Evolutionary conservation across 129 eudicot genomes (phyloP).

Genomic region (Mikania micrantha): DNA sequence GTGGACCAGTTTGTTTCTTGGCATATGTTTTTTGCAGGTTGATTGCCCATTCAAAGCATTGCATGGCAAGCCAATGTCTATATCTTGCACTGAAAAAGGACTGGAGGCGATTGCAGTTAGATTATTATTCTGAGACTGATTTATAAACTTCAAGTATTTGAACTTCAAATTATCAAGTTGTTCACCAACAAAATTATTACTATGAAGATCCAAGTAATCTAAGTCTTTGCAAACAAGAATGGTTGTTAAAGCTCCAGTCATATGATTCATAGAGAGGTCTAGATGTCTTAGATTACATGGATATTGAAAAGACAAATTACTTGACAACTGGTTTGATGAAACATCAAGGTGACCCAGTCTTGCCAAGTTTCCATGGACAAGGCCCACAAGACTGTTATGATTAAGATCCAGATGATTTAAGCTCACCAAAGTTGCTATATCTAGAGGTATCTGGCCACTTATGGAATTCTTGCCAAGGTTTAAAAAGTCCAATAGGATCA

Average conservation of each 20-base stretch:
- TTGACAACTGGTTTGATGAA: constrained; percentile 1
- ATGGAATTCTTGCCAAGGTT: background rate
- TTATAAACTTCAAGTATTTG: background rate
- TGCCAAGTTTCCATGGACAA: background rate
- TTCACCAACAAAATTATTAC: constrained; percentile 1
- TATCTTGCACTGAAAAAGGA: background rate
- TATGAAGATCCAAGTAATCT: background rate
- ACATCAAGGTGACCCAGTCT: background rate
- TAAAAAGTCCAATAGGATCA: background rate
- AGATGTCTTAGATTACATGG: background rate
- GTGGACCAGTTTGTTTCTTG: background rate
- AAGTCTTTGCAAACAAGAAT: background rate
- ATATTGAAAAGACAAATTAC: background rate
- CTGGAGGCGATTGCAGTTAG: background rate
- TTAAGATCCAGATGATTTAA: background rate
- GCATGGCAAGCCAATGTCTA: background rate
- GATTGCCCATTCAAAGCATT: too few species aligned
- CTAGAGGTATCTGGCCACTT: background rate
- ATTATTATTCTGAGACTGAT: background rate
- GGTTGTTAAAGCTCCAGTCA: background rate
- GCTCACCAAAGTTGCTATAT: background rate
- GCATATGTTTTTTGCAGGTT: too few species aligned
- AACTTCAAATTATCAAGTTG: background rate
- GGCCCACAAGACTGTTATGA: constrained; percentile 5
- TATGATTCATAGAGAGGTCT: background rate